Conservation (phyloP, 1,139 yeast species). For the Yamadazyma aaseri region DNA sequence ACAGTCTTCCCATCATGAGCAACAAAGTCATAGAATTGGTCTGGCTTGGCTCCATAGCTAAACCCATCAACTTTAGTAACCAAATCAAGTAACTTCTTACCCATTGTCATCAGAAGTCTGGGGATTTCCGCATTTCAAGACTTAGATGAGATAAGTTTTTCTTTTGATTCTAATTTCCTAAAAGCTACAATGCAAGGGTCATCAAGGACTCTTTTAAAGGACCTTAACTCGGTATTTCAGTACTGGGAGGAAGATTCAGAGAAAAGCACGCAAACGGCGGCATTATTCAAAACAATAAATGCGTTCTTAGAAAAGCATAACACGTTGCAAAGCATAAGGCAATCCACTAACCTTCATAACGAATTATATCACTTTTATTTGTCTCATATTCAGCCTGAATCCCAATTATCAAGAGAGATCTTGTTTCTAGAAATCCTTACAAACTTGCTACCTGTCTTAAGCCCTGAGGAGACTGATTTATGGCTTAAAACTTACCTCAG, state of each 20-base stretch:
- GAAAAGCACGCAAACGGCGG: conserved; percentile 13
- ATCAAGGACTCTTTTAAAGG: conserved; percentile 32
- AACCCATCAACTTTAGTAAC: conserved; percentile 51
- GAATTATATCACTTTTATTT: conserved; percentile 48
- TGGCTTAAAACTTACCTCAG: conserved; percentile 56
- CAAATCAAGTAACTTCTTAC: conserved; percentile 3
- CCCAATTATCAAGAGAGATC: conserved; percentile 34
- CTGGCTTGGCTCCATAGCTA: conserved; percentile 27
- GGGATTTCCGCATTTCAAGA: conserved; percentile 1
- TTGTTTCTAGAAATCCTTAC: conserved; percentile 48
- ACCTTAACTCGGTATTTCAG: conserved; percentile 28
- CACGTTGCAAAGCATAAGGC: conserved; percentile 33
- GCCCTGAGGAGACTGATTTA: conserved; percentile 36
- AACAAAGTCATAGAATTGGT: conserved; percentile 32
- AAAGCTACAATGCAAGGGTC: conserved; percentile 27
- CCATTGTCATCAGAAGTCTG: not conserved
- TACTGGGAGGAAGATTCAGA: conserved; percentile 23
- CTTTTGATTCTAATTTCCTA: too few relatives aligned
- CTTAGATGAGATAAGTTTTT: not conserved
- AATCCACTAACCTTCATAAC: conserved; percentile 44
- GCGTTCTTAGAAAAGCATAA: conserved; percentile 38
- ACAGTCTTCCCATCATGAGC: conserved; percentile 49
- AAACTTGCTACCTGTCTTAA: conserved; percentile 38
- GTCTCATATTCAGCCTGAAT: conserved; percentile 31
- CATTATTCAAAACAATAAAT: conserved; percentile 12